Base-by-base conservation (phyloP, 148 eudicot genomes). In the Nyssa sinensis region DNA sequence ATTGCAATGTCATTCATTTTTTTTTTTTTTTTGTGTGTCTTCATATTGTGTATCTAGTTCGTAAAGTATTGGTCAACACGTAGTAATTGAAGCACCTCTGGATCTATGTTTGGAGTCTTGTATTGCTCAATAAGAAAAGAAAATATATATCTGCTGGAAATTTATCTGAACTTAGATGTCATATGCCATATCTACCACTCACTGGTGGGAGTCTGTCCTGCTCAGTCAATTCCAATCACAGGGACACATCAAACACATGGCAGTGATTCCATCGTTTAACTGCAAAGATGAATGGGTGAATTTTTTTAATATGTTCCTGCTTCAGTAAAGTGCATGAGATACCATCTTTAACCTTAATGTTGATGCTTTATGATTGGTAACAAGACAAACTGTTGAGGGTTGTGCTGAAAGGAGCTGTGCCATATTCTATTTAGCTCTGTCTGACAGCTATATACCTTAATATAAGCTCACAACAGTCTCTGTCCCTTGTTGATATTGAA, bases 31-130 rank as follows among this genome's bases (percentile, higher is more conserved):
- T n/a, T n/a, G n/a, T n/a, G 31, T 17, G 57, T 17, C 21, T 49
- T 69, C 13, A 24, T 70, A 19, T n/a, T 32, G 44, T 55, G n/a
- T 49, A 6, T n/a, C 9, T 23, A 1, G 21, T 51, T 53, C 55
- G 61, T 23, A 57, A 33, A 32, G 9, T 27, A 51, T 8, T 70
- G 44, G 12, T 23, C 44, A 34, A 57, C 27, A 24, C 7, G 16
- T 41, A 28, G 5, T 67, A 41, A n/a, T n/a, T n/a, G 34, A 19
- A 29, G 19, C n/a, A n/a, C 34, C 28, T 69, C 23, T 69, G 5
- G 8, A 69, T 21, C 41, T 11, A 59, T 17, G 61, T 69, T 69
- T 51, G 61, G 51, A 51, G 21, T 69, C 27, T 69, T 49, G 27
- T 7, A 0, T 49, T 49, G 57, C 21, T 49, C 57, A 49, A 49